Conservation (phyloP, 2,329 filamentous ascomycete species). For the Fusarium sp. region DNA sequence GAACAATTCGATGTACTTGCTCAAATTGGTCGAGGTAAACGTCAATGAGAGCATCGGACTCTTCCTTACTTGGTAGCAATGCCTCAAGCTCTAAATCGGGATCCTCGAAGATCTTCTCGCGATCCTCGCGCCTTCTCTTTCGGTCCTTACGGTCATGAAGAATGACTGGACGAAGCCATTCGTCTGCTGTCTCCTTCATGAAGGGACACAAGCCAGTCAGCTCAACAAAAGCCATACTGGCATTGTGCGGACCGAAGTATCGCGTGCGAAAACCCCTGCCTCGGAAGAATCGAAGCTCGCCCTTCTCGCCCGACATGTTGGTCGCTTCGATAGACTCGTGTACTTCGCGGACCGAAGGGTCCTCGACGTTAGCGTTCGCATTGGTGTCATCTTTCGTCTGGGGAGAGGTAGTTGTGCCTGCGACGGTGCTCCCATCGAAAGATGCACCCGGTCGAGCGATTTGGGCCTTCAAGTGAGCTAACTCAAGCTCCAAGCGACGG, state of each 20-base stretch:
- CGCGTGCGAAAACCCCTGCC: slow-evolving; percentile 71
- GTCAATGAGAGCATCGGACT: slow-evolving; percentile 62
- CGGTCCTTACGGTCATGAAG: slow-evolving; percentile 68
- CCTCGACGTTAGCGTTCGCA: slow-evolving; percentile 48
- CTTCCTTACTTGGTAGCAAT: slow-evolving; percentile 61
- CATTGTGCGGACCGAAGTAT: slow-evolving; percentile 71
- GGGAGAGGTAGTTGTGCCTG: slow-evolving; percentile 58
- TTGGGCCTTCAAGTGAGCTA: slow-evolving; percentile 67
- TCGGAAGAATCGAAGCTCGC: slow-evolving; percentile 68
- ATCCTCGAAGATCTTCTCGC: slow-evolving; percentile 62
- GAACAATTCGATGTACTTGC: slow-evolving; percentile 68
- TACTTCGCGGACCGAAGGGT: slow-evolving; percentile 53
- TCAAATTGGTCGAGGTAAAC: slow-evolving; percentile 68
- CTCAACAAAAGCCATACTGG: slow-evolving; percentile 70
- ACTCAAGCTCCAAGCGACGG: slow-evolving; percentile 69
- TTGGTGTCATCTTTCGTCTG: slow-evolving; percentile 59
- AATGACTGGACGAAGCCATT: slow-evolving; percentile 70
- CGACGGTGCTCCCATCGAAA: slow-evolving; percentile 65
- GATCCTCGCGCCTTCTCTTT: slow-evolving; percentile 64
- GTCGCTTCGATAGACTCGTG: slow-evolving; percentile 57
- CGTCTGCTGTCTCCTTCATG: slow-evolving; percentile 72
- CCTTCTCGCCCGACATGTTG: slow-evolving; percentile 59
- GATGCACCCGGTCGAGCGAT: slow-evolving; percentile 61
- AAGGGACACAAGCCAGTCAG: slow-evolving; percentile 69
- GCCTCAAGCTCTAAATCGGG: slow-evolving; percentile 64